phyloP scores from a whole-genome alignment of 257 asterid species.

The Plantago ovata region DNA sequence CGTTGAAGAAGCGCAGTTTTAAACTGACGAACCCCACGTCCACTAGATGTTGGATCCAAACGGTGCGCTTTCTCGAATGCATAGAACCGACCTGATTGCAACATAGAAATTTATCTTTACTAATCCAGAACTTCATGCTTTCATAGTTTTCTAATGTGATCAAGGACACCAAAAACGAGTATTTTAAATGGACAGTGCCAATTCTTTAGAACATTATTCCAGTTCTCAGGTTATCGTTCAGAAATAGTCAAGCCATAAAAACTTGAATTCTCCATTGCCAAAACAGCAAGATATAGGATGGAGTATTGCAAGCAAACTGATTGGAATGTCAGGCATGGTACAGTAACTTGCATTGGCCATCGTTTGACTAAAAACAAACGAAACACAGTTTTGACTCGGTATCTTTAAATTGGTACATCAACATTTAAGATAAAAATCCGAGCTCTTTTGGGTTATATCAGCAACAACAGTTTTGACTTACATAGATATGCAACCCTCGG shows the following conservation, averaged over 20 bases:
- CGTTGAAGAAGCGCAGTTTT: conserved; percentile 99
- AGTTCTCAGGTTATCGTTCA: background rate
- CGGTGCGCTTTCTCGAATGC: conserved; percentile 98
- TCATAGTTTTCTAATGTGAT: background rate
- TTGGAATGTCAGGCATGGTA: no score
- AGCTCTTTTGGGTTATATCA: no score
- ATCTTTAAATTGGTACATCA: no score
- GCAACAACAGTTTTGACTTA: no score
- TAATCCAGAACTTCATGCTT: background rate
- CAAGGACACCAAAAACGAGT: background rate
- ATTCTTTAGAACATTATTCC: background rate
- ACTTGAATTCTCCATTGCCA: background rate
- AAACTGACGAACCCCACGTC: conserved; percentile 99
- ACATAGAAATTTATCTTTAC: conserved; percentile 16
- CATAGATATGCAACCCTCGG: conserved; percentile 96
- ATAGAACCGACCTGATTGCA: conserved; percentile 82
- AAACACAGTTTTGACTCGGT: no score
- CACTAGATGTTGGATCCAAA: conserved; percentile 92
- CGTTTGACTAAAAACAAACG: no score
- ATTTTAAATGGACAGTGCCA: background rate
- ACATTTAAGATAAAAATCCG: no score
- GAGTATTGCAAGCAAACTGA: no score
- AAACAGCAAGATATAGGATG: background rate
- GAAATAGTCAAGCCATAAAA: background rate
- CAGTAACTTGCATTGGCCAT: no score